Conservation (phyloP, 768 basidiomycete species). For the Gelatoporia subvermispora region DNA sequence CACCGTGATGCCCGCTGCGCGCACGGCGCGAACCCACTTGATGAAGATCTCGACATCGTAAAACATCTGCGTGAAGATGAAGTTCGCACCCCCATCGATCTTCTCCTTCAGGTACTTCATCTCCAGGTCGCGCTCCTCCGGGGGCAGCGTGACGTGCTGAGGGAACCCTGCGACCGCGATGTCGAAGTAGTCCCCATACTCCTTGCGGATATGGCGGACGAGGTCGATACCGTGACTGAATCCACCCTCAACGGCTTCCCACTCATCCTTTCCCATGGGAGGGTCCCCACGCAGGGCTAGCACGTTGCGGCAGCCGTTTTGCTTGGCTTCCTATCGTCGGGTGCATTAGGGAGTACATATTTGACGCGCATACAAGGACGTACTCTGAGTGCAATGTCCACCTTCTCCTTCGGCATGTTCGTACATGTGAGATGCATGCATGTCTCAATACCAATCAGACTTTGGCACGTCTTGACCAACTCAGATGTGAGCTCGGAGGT, state of each 20-base stretch:
- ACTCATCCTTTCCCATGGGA: conserved; percentile 80
- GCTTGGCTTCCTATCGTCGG: conserved; percentile 71
- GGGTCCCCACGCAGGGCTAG: conserved; percentile 93
- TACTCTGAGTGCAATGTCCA: conserved; percentile 86
- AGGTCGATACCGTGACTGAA: conserved; percentile 91
- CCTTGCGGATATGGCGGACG: conserved; percentile 76
- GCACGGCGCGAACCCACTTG: conserved; percentile 79
- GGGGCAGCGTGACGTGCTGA: conserved; percentile 68
- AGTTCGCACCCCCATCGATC: conserved; percentile 81
- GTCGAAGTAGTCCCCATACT: conserved; percentile 91
- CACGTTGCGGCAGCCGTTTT: conserved; percentile 85
- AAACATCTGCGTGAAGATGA: conserved; percentile 99
- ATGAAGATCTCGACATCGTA: conserved; percentile 92
- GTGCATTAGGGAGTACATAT: background rate
- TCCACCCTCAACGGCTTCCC: conserved; percentile 89
- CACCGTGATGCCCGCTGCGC: conserved; percentile 80
- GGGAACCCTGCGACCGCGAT: conserved; percentile 94
- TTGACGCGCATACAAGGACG: conserved; percentile 23
- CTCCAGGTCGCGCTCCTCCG: conserved; percentile 71
- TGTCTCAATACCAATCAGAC: conserved; percentile 89
- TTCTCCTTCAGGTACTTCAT: conserved; percentile 87
- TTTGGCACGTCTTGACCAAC: conserved; percentile 92
- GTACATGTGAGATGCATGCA: conserved; percentile 99
- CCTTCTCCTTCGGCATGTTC: conserved; percentile 95
- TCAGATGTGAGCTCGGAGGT: conserved; percentile 93